Conservation (phyloP, 495 filamentous ascomycete genomes). For the Rhypophila decipiens region DNA sequence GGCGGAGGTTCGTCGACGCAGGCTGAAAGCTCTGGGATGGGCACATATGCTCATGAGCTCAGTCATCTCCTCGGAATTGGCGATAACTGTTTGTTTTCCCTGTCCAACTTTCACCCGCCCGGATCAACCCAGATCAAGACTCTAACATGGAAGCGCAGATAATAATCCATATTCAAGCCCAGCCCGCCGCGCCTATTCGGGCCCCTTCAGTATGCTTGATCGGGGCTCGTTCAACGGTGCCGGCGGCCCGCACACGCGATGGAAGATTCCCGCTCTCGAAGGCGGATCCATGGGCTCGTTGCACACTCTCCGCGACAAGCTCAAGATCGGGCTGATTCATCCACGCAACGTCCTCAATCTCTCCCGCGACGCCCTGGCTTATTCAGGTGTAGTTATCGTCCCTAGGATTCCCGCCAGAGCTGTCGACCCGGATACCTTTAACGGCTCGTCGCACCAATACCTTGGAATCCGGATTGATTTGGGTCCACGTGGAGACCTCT, state of each 20-base stretch:
- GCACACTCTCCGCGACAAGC: background rate
- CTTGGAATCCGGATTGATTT: background rate
- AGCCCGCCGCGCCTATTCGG: background rate
- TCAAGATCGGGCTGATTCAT: background rate
- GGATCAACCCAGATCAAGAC: background rate
- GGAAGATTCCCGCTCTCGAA: conserved; percentile 1
- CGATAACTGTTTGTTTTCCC: too few relatives aligned
- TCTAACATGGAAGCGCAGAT: background rate
- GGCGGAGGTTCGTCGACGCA: background rate
- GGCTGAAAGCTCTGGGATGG: background rate
- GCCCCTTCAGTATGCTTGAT: background rate
- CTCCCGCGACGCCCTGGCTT: background rate
- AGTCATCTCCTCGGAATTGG: background rate
- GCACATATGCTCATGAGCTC: conserved; percentile 1
- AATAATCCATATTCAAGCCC: background rate
- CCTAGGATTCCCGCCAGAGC: background rate
- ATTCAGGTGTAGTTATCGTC: background rate
- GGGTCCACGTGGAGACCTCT: background rate
- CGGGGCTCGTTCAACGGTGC: background rate
- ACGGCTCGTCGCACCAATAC: too few relatives aligned
- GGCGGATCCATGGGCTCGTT: conserved; percentile 1
- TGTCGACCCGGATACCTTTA: background rate
- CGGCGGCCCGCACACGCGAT: background rate
- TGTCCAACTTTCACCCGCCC: background rate
- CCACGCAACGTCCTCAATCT: background rate